Conservation (phyloP, 768 basidiomycete species). For the Xerocomellus dryophilus region DNA sequence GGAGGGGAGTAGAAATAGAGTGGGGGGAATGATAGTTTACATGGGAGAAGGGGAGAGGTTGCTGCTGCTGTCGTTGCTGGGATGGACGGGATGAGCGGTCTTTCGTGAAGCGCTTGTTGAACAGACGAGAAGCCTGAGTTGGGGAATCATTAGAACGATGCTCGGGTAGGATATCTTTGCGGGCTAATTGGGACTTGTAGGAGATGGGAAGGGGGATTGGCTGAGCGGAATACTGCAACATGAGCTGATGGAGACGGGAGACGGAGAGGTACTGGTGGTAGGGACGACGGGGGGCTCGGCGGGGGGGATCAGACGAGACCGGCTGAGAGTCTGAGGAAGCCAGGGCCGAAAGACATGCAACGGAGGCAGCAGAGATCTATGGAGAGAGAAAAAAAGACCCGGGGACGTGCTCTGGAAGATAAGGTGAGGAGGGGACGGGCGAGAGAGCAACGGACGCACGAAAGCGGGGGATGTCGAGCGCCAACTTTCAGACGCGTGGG, state of each 20-base stretch:
- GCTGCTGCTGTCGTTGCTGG: slow-evolving; percentile 18
- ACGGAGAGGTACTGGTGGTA: slow-evolving; percentile 32
- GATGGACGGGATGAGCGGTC: slow-evolving; percentile 23
- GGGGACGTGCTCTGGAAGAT: slow-evolving; percentile 1
- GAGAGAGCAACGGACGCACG: slow-evolving; percentile 13
- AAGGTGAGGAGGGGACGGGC: not conserved
- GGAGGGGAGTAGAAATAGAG: slow-evolving; percentile 6
- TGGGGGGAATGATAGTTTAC: slow-evolving; percentile 19
- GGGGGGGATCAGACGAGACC: slow-evolving; percentile 53
- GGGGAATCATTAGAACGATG: slow-evolving; percentile 28
- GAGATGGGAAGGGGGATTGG: slow-evolving; percentile 34
- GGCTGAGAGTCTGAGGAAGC: slow-evolving; percentile 31
- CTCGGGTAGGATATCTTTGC: slow-evolving; percentile 34
- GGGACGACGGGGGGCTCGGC: slow-evolving; percentile 32
- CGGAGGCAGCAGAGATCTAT: slow-evolving; percentile 11
- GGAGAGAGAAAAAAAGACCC: not conserved
- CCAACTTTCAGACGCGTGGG: slow-evolving; percentile 24
- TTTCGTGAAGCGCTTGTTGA: slow-evolving; percentile 36
- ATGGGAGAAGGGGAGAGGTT: not conserved
- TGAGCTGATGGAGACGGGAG: slow-evolving; percentile 36
- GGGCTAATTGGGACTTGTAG: slow-evolving; percentile 26
- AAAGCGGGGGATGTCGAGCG: slow-evolving; percentile 5
- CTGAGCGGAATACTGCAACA: slow-evolving; percentile 56
- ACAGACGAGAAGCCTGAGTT: slow-evolving; percentile 24
- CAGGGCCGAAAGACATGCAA: slow-evolving; percentile 31